These are phyloP conservation scores for Colletotrichum euphorbiae DNA, from an alignment of 2,329 filamentous ascomycete genomes.

Conservation along the genomic window DNA sequence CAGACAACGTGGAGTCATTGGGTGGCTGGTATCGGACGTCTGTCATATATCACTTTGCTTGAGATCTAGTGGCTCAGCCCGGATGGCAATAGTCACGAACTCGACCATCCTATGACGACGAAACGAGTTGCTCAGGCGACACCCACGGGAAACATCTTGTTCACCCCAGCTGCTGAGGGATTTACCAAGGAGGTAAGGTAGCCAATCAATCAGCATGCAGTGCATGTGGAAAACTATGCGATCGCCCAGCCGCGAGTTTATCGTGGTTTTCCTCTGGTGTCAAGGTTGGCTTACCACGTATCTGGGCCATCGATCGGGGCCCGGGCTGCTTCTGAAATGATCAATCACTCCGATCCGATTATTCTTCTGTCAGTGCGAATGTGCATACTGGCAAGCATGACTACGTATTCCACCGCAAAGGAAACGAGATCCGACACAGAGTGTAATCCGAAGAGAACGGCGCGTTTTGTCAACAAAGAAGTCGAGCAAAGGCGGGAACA, in stretches of 20 bases:
- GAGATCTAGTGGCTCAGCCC: conserved; percentile 32
- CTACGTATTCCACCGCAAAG: neutral
- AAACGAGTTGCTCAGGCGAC: conserved; percentile 3
- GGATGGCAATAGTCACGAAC: conserved; percentile 34
- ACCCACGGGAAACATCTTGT: neutral
- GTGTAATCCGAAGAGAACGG: neutral
- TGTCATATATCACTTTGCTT: conserved; percentile 31
- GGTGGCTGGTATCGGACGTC: neutral
- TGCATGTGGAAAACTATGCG: conserved; percentile 19
- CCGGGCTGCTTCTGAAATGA: conserved; percentile 18
- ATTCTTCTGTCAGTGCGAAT: neutral
- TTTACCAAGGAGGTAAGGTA: conserved; percentile 12
- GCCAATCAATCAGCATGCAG: conserved; percentile 19
- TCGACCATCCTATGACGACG: conserved; percentile 13
- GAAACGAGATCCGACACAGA: neutral
- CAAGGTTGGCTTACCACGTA: conserved; percentile 27
- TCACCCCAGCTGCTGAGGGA: conserved; percentile 15
- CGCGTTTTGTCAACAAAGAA: neutral
- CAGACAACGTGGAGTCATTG: conserved; percentile 1
- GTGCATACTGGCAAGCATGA: neutral
- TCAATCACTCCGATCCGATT: conserved; percentile 2
- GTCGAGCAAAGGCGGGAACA: conserved; percentile 15
- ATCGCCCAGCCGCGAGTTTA: conserved; percentile 32
- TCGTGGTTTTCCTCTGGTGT: conserved; percentile 6
- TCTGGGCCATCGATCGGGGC: conserved; percentile 30